Evolutionary conservation across 257 asterid genomes (phyloP), one percentile per base, ranked within the genome.

Genomic region (Salvia rosmarinus): DNA sequence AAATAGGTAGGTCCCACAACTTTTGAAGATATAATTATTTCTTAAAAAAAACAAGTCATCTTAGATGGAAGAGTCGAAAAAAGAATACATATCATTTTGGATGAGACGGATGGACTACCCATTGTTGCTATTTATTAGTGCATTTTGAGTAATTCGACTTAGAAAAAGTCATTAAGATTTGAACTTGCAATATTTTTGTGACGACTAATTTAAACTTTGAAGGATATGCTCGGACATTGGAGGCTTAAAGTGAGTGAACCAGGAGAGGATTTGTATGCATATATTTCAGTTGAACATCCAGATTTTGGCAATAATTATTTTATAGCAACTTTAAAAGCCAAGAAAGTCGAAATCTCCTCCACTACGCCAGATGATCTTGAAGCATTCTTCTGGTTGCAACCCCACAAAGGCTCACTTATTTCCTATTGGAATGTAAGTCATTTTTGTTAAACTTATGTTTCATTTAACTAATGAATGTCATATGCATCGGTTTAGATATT

Each of bases 221-320:
- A 88, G 96, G 92, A 89, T 80, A 86, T 89, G 92, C 61, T 39
- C 4, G 96, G 96, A 46, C 81, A 67, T 64, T 86, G 96, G 92
- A 76, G 67, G 64, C 77, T 86, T 12, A 77, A 79, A 78, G 66
- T 86, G 47, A 86, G 60, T 50, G 81, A 68, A 19, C 96, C 92
- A 1, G 87, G 85, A n/a, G 88, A 85, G 49, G 74, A 76, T 73
- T 64, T 89, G 43, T 75, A 66, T 2, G 74, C 84, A 62, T 56
- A 76, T 64, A 78, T 89, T 20, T 71, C 80, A 21, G 85, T 89
- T 23, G 73, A 82, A 66, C 96, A 89, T 77, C 96, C 93, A 6
- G 54, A 85, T 67, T 78, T 70, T 25, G 96, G 96, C 11, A 62
- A 39, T 17, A 84, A 81, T 68, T 85, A 80, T 75, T 89, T 89